phyloP scores from a whole-genome alignment of 2,329 filamentous ascomycete genomes.

The Diaporthe longicolla region DNA sequence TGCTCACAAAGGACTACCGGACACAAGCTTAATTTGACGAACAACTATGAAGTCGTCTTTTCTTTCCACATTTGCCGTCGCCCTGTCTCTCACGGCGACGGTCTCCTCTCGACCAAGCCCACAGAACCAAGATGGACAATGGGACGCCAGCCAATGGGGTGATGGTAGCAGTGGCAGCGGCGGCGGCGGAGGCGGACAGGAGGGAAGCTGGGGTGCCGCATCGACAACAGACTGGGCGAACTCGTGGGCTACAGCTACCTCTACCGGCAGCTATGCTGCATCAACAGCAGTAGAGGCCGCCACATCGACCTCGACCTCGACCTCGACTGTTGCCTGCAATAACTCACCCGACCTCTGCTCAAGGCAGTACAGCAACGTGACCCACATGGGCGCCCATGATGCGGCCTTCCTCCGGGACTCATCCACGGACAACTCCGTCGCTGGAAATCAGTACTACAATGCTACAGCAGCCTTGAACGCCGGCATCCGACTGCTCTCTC shows the following conservation, averaged over 20 bases:
- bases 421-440: slow-evolving; percentile 71
- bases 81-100: slow-evolving; percentile 37
- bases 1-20: slow-evolving; percentile 16
- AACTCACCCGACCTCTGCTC: slow-evolving; percentile 83
- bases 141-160: slow-evolving; percentile 19
- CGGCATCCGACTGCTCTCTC: slow-evolving; percentile 79
- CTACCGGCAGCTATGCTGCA: slow-evolving; percentile 29
- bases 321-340: slow-evolving; percentile 75
- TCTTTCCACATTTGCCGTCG: slow-evolving; percentile 31
- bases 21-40: not conserved
- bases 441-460: slow-evolving; percentile 82
- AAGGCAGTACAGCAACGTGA: slow-evolving; percentile 81
- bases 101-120: slow-evolving; percentile 36
- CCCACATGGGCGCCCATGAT: slow-evolving; percentile 83
- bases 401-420: slow-evolving; percentile 78
- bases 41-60: slow-evolving; percentile 36
- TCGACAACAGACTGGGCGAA: slow-evolving; percentile 25
- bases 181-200: not conserved
- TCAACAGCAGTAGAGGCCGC: slow-evolving; percentile 35
- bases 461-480: slow-evolving; percentile 78
- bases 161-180: slow-evolving; percentile 9
- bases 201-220: not conserved
- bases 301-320: slow-evolving; percentile 48
- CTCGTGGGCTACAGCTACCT: slow-evolving; percentile 22
- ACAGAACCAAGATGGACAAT: slow-evolving; percentile 33